Conservation (phyloP, 2,329 filamentous ascomycete genomes). For the Chaetomiaceae sp. region DNA sequence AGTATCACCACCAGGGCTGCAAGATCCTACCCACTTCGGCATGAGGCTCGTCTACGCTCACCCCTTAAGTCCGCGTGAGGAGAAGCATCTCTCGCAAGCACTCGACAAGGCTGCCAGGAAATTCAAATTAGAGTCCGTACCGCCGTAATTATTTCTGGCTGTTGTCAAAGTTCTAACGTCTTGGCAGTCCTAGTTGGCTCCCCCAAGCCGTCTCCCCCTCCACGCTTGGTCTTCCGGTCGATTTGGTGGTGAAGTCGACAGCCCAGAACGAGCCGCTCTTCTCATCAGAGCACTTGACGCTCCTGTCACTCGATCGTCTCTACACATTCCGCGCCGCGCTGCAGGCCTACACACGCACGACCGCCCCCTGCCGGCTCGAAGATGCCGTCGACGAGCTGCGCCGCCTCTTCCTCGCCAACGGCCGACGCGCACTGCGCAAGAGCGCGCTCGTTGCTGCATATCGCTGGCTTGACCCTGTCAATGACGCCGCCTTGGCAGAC, state of each 20-base stretch:
- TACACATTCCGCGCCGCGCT: slow-evolving; percentile 60
- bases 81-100: slow-evolving; percentile 41
- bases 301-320: slow-evolving; percentile 55
- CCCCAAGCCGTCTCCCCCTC: slow-evolving; percentile 38
- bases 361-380: slow-evolving; percentile 43
- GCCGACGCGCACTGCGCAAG: slow-evolving; percentile 43
- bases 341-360: slow-evolving; percentile 47
- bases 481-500: slow-evolving; percentile 43
- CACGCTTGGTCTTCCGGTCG: slow-evolving; percentile 40
- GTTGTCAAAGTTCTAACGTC: slow-evolving; percentile 10
- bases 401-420: slow-evolving; percentile 50
- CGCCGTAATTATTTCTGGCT: background rate
- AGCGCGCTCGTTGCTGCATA: slow-evolving; percentile 50
- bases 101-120: slow-evolving; percentile 49
- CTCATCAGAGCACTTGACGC: slow-evolving; percentile 51
- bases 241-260: slow-evolving; percentile 51
- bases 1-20: slow-evolving; percentile 21
- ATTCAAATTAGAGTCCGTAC: slow-evolving; percentile 36
- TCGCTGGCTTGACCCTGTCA: slow-evolving; percentile 47
- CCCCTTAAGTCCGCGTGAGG: slow-evolving; percentile 40
- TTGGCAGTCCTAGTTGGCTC: slow-evolving; percentile 36
- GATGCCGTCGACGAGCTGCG: slow-evolving; percentile 59
- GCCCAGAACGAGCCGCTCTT: slow-evolving; percentile 57
- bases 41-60: slow-evolving; percentile 46
- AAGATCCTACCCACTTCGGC: slow-evolving; percentile 37